Conservation (phyloP, 148 eudicot genomes). For the Amaranthus palmeri region DNA sequence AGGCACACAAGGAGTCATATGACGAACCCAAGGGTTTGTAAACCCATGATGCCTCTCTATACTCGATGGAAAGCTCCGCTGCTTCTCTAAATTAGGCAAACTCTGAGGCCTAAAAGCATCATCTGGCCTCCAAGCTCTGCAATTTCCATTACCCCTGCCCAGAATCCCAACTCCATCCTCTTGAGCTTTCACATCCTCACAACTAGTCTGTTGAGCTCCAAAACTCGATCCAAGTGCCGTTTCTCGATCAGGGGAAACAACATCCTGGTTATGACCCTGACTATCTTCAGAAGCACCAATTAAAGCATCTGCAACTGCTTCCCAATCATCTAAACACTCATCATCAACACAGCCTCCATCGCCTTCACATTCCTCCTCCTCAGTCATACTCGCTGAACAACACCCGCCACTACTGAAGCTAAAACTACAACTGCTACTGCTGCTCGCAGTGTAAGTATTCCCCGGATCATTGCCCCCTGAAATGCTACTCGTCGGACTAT, state of each 20-base stretch:
- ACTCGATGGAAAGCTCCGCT: constrained; percentile 61
- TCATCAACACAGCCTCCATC: constrained; percentile 38
- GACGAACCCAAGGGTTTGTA: constrained; percentile 49
- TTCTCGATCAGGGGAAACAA: constrained; percentile 18
- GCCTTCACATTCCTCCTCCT: constrained; percentile 58
- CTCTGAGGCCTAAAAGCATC: constrained; percentile 80
- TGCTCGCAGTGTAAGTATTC: constrained; percentile 29
- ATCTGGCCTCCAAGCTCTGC: constrained; percentile 78
- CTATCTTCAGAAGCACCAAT: constrained; percentile 40
- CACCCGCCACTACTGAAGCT: constrained; percentile 50
- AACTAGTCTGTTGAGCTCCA: constrained; percentile 4
- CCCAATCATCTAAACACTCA: constrained; percentile 93
- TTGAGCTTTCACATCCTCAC: constrained; percentile 13
- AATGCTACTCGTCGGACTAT: constrained; percentile 55
- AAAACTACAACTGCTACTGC: constrained; percentile 36
- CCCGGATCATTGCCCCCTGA: constrained; percentile 39
- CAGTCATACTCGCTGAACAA: constrained; percentile 52
- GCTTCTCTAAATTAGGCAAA: constrained; percentile 74
- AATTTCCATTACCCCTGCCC: constrained; percentile 24
- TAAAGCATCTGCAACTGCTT: constrained; percentile 84
- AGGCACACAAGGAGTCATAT: constrained; percentile 26
- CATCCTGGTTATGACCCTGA: constrained; percentile 24
- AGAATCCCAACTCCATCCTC: constrained; percentile 23
- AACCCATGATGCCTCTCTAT: constrained; percentile 37
- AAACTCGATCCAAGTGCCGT: constrained; percentile 14